Conservation (phyloP, 176 grass and related monocot species). For the Olyra latifolia region DNA sequence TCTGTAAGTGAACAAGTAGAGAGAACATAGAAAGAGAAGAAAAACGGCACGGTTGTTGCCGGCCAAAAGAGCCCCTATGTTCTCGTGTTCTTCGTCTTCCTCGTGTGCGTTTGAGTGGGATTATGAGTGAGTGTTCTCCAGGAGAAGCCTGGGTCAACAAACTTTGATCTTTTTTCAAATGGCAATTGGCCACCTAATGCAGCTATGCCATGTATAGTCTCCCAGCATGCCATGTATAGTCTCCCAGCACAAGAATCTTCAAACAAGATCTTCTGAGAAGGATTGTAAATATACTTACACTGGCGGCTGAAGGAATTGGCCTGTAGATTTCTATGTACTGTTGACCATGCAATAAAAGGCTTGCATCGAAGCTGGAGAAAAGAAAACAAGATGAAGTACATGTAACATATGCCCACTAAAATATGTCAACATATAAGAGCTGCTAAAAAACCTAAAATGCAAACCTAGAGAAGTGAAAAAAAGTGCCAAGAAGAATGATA, state of each 20-base stretch:
- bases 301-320: slow-evolving; percentile 64
- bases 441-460: background rate
- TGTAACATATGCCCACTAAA: background rate
- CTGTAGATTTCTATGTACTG: slow-evolving; percentile 93
- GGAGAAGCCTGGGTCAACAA: too few species aligned
- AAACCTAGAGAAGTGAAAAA: background rate
- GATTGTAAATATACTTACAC: slow-evolving; percentile 46
- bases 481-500: slow-evolving; percentile 2
- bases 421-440: background rate
- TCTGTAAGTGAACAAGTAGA: too few species aligned
- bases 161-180: too few species aligned
- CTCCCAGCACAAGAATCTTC: background rate
- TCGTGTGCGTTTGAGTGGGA: too few species aligned
- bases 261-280: background rate
- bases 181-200: background rate
- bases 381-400: slow-evolving; percentile 11
- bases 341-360: slow-evolving; percentile 87
- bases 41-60: too few species aligned
- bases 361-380: slow-evolving; percentile 65
- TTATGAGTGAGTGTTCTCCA: too few species aligned
- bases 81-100: too few species aligned
- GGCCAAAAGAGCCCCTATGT: too few species aligned
- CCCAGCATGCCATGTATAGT: slow-evolving; percentile 23
- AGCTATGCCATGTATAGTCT: too few species aligned
- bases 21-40: too few species aligned